Base-by-base conservation (phyloP, 2,329 filamentous ascomycete genomes). In the Trichoderma sp. region DNA sequence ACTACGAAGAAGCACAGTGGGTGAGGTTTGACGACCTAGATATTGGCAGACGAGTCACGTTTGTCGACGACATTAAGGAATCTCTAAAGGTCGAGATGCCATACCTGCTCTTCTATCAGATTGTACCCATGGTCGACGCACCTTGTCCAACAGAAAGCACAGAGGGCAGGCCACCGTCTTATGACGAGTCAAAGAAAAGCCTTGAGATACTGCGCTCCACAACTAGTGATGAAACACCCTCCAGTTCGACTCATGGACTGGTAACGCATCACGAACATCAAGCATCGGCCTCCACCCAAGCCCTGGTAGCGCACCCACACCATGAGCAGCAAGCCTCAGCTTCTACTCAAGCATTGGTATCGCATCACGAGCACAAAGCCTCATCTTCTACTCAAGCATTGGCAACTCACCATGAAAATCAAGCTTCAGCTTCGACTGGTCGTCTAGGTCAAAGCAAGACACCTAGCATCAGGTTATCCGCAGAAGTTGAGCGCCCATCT, bases 31-130 rank as follows among this genome's bases (percentile, higher is more conserved):
- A 99, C 78, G 96, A 99, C 79, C 84, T 98, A n/a, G 78, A 82
- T 32, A 84, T 89, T 1, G 84, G 88, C 43, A 86, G 90, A 70
- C 89, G 95, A 30, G 92, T 98, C 3, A 87, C 86, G 0, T 87
- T 92, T 69, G 90, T 98, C 63, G 89, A 97, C 76, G 92, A 98
- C 74, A 88, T 91, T 76, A 91, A 93, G 73, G 83, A 91, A 75
- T 91, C 93, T 0, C 83, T 98, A 64, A 91, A 89, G 75, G 88
- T 92, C n/a, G 95, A 98, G 80, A 97, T 94, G 80, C 95, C 96
- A 0, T 98, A 98, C 79, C 87, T 98, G 7, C 85, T 99, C 0
- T 98, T 98, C 81, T 99, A 98, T 78, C 95, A 98, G 80, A 93
- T 98, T 53, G 88, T 97, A 34, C 95, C 95, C 0, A 94, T 97